Evolutionary conservation across 352 stramenopile species (phyloP), one percentile per base, ranked within the genome.

Genomic region (Pythium apleroticum): DNA sequence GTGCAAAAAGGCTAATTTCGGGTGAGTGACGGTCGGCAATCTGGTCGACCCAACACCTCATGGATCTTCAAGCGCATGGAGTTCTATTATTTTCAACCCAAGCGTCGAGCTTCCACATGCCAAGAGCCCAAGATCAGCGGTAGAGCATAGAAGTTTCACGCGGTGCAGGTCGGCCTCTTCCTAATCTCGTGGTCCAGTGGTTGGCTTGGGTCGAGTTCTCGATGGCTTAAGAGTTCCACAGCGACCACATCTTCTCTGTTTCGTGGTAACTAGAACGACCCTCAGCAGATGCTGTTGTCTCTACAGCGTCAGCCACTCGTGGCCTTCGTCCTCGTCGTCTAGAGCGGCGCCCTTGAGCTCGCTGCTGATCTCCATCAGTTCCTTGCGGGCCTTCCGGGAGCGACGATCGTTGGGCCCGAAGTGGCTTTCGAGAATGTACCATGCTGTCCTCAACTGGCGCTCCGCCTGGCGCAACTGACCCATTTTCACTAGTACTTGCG

Each of bases 321-420:
- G 77, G 25, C 67, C 75, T 25, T 78, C 68, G 12, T 76, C 65
- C 10, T 79, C 72, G 7, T 60, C 65, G 15, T 63, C 64, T 17
- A 60, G 58, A 28, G 64, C 53, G 11, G 68, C 49, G 8, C 46
- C 59, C 25, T 76, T 76, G 27, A 76, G 52, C 52, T 86, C 62
- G 4, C 55, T 72, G 28, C 62, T 76, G 27, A 88, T 67, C 20
- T 83, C 74, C 17, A 79, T 66, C 0, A 78, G 61, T 8, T 89
- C 67, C 49, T 87, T 86, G 27, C 72, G 67, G 25, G 81, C 43
- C 5, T 75, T 74, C 22, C 74, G 72, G 14, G 65, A 71, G 0
- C 82, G 75, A 53, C 80, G 78, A 60, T 91, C 80, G 30, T 75
- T 81, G 9, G 77, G 60, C 0, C 82, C 82, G 43, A 84, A 78